phyloP scores from a whole-genome alignment of 495 filamentous ascomycete genomes.

The Aspergillus incahuasiensis region DNA sequence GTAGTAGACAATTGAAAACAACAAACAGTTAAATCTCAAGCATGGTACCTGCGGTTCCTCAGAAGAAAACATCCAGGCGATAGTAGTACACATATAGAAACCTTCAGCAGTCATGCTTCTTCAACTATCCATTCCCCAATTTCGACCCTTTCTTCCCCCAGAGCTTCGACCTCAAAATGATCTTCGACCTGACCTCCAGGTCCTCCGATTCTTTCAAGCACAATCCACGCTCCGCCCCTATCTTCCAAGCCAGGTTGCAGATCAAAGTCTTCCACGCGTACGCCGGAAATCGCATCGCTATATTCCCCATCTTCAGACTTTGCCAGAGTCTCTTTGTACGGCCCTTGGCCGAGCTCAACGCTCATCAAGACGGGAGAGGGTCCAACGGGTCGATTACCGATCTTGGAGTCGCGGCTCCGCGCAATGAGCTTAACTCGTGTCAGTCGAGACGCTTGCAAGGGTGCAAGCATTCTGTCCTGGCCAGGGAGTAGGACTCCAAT shows the following conservation, averaged over 20 bases:
- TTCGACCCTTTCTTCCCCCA: constrained; percentile 62
- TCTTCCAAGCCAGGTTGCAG: constrained; percentile 51
- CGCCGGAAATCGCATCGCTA: constrained; percentile 60
- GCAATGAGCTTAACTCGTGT: constrained; percentile 55
- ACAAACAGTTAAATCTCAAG: neutral
- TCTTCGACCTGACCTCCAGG: constrained; percentile 47
- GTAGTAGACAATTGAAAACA: no score
- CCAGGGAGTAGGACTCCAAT: constrained; percentile 48
- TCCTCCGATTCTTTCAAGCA: constrained; percentile 68
- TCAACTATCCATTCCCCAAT: constrained; percentile 53
- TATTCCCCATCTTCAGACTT: constrained; percentile 60
- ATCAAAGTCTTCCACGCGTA: constrained; percentile 69
- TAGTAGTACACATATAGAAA: neutral
- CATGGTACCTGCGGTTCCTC: neutral
- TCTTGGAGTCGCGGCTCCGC: constrained; percentile 34
- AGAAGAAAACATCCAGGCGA: neutral
- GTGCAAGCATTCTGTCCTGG: constrained; percentile 48
- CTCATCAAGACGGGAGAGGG: constrained; percentile 57
- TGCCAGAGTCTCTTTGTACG: constrained; percentile 57
- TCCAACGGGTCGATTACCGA: constrained; percentile 32
- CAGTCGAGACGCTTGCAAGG: constrained; percentile 47
- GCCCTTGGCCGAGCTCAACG: constrained; percentile 64
- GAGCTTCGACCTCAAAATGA: constrained; percentile 59
- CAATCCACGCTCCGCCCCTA: constrained; percentile 63
- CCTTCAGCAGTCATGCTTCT: constrained; percentile 23